These are phyloP conservation scores for Alternaria sp. DNA, from an alignment of 2,329 filamentous ascomycete species.

Conservation along the genomic window DNA sequence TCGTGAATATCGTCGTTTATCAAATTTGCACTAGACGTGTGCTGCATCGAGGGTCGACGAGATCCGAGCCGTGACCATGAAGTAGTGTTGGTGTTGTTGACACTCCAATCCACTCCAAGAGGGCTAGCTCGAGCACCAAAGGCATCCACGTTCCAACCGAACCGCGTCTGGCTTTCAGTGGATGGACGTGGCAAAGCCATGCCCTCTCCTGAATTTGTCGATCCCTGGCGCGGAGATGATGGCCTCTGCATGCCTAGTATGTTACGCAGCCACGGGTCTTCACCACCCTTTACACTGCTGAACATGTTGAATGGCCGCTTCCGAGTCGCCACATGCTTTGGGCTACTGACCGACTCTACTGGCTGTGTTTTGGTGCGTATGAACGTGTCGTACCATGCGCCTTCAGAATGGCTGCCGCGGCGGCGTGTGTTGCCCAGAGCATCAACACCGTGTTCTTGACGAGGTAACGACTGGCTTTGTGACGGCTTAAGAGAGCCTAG, in stretches of 20 bases:
- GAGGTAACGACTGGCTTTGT: constrained; percentile 81
- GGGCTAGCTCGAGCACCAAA: constrained; percentile 55
- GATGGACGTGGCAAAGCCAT: constrained; percentile 50
- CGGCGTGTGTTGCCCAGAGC: constrained; percentile 60
- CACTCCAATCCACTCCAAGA: constrained; percentile 54
- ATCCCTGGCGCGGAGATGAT: constrained; percentile 69
- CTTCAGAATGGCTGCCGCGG: constrained; percentile 63
- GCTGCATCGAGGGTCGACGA: constrained; percentile 79
- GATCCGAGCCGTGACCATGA: constrained; percentile 81
- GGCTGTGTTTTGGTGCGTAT: constrained; percentile 53
- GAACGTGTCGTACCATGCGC: constrained; percentile 64
- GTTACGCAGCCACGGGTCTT: constrained; percentile 60
- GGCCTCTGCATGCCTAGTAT: constrained; percentile 52
- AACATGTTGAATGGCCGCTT: constrained; percentile 62
- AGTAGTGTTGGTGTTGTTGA: constrained; percentile 46
- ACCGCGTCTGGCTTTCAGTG: constrained; percentile 50
- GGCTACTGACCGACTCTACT: constrained; percentile 43
- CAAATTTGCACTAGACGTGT: constrained; percentile 73
- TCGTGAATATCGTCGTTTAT: constrained; percentile 62
- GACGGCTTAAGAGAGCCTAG: constrained; percentile 74
- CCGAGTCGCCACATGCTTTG: constrained; percentile 52
- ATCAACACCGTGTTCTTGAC: constrained; percentile 61
- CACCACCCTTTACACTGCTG: constrained; percentile 60
- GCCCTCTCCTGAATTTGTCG: constrained; percentile 65
- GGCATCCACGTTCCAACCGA: constrained; percentile 50